phyloP scores from a whole-genome alignment of 2,329 filamentous ascomycete genomes.

The Exophiala lecanii-corni region DNA sequence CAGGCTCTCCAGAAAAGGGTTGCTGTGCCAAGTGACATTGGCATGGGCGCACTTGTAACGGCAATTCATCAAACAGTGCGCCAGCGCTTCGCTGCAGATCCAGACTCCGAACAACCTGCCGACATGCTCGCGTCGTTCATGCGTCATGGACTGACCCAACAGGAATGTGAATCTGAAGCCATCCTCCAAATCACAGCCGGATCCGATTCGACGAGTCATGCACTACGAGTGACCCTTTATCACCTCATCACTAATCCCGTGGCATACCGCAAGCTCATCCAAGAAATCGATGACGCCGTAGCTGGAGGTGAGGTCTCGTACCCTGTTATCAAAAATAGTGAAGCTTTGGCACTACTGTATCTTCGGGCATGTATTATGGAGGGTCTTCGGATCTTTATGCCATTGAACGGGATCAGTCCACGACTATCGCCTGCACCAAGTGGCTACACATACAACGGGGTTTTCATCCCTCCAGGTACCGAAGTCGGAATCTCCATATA shows the following conservation, averaged over 20 bases:
- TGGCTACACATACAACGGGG: constrained; percentile 35
- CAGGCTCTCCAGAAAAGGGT: not conserved
- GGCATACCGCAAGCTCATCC: constrained; percentile 10
- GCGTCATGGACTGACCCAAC: constrained; percentile 23
- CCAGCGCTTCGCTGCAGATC: constrained; percentile 21
- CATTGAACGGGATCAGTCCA: constrained; percentile 35
- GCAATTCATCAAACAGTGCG: constrained; percentile 21
- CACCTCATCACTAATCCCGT: constrained; percentile 9
- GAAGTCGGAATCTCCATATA: constrained; percentile 56
- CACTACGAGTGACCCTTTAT: constrained; percentile 10
- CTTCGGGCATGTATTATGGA: constrained; percentile 50
- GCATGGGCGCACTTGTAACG: constrained; percentile 19
- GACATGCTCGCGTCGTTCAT: constrained; percentile 32
- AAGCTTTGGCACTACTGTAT: constrained; percentile 32
- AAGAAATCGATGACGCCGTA: constrained; percentile 32
- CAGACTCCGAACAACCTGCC: constrained; percentile 11
- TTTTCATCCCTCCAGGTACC: constrained; percentile 44
- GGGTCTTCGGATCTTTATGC: constrained; percentile 44
- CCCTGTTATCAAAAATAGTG: constrained; percentile 8
- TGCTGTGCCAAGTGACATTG: constrained; percentile 4
- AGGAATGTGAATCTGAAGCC: constrained; percentile 10
- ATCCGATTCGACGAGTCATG: constrained; percentile 8
- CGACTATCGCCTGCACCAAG: constrained; percentile 8
- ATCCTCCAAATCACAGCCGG: constrained; percentile 16
- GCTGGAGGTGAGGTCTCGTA: constrained; percentile 35